Conservation (phyloP, 345 rosid genomes). For the Excoecaria cochinchinensis region DNA sequence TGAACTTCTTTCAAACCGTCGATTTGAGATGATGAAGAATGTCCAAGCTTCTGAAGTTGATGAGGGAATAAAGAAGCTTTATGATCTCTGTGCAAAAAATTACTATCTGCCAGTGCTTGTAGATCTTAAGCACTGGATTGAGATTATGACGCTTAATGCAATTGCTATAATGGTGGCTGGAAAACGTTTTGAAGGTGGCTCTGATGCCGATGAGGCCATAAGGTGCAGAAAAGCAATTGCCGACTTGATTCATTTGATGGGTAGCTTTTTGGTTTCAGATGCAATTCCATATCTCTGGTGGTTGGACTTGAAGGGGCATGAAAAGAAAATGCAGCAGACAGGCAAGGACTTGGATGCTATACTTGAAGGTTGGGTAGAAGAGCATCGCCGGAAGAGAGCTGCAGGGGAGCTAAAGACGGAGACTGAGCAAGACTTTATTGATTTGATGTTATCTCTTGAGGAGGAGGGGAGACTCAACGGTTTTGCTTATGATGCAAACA, state of each 20-base stretch:
- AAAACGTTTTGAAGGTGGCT: conserved; percentile 27
- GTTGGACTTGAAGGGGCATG: conserved; percentile 58
- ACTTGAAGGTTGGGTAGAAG: conserved; percentile 36
- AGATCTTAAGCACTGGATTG: conserved; percentile 43
- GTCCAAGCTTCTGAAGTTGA: conserved; percentile 29
- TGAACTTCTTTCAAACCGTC: conserved; percentile 36
- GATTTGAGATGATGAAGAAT: conserved; percentile 31
- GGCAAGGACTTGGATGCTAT: conserved; percentile 42
- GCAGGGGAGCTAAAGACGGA: conserved; percentile 14
- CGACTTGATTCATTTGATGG: conserved; percentile 44
- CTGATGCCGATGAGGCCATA: conserved; percentile 31
- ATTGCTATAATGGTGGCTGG: conserved; percentile 49
- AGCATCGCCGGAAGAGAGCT: conserved; percentile 39
- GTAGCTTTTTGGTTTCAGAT: conserved; percentile 52
- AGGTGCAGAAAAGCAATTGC: conserved; percentile 32
- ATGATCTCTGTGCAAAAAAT: conserved; percentile 11
- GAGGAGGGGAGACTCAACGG: too few species aligned
- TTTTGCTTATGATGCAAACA: too few species aligned
- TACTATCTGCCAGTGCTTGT: conserved; percentile 8
- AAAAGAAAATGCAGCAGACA: conserved; percentile 59
- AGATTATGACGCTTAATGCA: conserved; percentile 37
- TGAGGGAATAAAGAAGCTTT: conserved; percentile 14
- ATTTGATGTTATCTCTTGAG: neutral
- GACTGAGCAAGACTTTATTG: neutral
- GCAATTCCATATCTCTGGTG: conserved; percentile 53